These are phyloP conservation scores for Kodamaea neixiangensis DNA, from an alignment of 805 yeast genomes.

Conservation along the genomic window DNA sequence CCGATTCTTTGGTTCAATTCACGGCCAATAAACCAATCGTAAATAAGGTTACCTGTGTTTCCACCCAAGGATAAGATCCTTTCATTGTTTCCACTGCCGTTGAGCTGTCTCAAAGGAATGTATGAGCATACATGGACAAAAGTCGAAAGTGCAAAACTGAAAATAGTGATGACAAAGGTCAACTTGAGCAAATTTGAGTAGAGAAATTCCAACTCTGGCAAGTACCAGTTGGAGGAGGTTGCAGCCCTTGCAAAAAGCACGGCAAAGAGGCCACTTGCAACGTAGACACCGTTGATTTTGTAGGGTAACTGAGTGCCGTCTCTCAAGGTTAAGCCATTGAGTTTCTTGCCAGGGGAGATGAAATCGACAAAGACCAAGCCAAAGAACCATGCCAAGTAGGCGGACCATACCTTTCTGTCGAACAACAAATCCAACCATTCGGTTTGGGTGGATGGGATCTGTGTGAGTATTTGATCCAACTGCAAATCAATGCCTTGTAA, in stretches of 20 bases:
- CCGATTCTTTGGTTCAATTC: conserved; percentile 92
- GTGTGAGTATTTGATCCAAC: conserved; percentile 34
- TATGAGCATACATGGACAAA: conserved; percentile 71
- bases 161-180: conserved; percentile 60
- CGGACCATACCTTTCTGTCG: conserved; percentile 55
- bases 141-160: conserved; percentile 62
- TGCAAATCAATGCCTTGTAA: conserved; percentile 51
- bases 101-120: conserved; percentile 51
- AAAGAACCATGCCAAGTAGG: conserved; percentile 73
- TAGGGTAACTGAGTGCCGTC: conserved; percentile 73
- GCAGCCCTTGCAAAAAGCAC: conserved; percentile 54
- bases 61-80: conserved; percentile 84
- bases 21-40: conserved; percentile 97
- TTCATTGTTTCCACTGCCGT: conserved; percentile 59
- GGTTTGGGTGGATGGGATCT: conserved; percentile 30
- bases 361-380: conserved; percentile 63
- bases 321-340: conserved; percentile 69
- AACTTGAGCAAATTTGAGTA: conserved; percentile 69
- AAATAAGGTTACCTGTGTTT: conserved; percentile 70
- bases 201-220: conserved; percentile 81
- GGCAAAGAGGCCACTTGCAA: conserved; percentile 42
- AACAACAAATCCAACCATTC: conserved; percentile 35
- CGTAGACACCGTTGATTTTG: conserved; percentile 76
- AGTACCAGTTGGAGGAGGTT: conserved; percentile 45
- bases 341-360: conserved; percentile 60